These are phyloP conservation scores for Pleurotus pulmonarius DNA, from an alignment of 768 basidiomycete genomes.

Conservation along the genomic window DNA sequence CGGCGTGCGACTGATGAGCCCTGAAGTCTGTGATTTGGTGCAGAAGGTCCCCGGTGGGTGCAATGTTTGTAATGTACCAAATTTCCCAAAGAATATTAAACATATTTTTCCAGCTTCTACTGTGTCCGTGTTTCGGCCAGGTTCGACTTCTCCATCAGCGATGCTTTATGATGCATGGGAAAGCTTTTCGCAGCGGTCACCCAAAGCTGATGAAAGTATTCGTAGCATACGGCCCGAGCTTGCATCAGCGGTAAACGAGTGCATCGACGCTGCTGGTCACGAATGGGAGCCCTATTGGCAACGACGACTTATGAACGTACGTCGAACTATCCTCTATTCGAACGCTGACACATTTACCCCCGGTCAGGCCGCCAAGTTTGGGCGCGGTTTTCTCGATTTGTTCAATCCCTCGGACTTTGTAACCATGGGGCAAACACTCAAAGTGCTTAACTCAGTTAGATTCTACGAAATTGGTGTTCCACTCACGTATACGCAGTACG, in stretches of 20 bases:
- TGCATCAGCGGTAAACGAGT: slow-evolving; percentile 82
- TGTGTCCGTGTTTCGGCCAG: slow-evolving; percentile 84
- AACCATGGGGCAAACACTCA: slow-evolving; percentile 86
- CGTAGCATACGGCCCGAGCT: slow-evolving; percentile 85
- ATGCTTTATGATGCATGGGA: slow-evolving; percentile 93
- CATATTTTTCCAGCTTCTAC: slow-evolving; percentile 52
- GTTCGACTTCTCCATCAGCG: slow-evolving; percentile 87
- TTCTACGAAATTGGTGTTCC: slow-evolving; percentile 93
- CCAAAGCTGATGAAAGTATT: slow-evolving; percentile 92
- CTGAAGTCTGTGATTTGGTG: slow-evolving; percentile 81
- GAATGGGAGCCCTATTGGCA: slow-evolving; percentile 95
- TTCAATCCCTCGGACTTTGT: slow-evolving; percentile 93
- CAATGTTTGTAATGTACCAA: not conserved
- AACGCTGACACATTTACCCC: slow-evolving; percentile 1
- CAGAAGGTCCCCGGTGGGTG: slow-evolving; percentile 87
- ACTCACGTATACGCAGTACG: slow-evolving; percentile 86
- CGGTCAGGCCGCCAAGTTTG: slow-evolving; percentile 90
- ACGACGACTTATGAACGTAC: slow-evolving; percentile 75
- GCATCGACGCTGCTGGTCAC: slow-evolving; percentile 88
- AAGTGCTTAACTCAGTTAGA: slow-evolving; percentile 91
- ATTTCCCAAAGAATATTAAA: not conserved
- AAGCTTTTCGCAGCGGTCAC: slow-evolving; percentile 76
- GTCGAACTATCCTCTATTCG: slow-evolving; percentile 15
- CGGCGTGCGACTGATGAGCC: slow-evolving; percentile 79
- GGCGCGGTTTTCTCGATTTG: slow-evolving; percentile 88